Evolutionary conservation across 495 filamentous ascomycete species (phyloP), one percentile per base, ranked within the genome.

Genomic region (Penicillium odoratum): DNA sequence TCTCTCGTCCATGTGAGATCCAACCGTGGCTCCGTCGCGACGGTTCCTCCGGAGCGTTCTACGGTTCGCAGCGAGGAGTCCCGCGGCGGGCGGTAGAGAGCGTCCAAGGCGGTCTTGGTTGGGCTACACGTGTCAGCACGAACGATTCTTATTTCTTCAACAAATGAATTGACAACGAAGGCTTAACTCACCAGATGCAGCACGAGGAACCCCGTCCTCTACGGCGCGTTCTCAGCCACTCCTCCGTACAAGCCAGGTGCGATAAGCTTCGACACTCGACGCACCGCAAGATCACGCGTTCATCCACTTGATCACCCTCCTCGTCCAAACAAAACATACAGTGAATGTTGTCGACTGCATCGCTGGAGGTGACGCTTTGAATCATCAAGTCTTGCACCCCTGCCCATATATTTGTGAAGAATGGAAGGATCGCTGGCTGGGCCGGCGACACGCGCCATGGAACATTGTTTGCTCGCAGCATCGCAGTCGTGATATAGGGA

Each of bases 371-470:
- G 36, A 40, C 36, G 36, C 36, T 40, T 0, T 40, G 36, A n/a
- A 40, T n/a, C 36, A 13, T 40, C 36, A 40, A n/a, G 36, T 40
- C 36, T 40, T 40, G 36, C 36, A 40, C 36, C 11, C 36, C 36
- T n/a, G 36, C 36, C 36, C 36, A 40, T n/a, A 40, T 40, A 40
- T 40, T 40, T 40, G 36, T 40, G 36, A 40, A 40, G 36, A 40
- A n/a, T 40, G 36, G 13, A 40, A 40, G 36, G 36, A 40, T 40
- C 36, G 36, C 36, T n/a, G 36, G 36, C 36, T 40, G 36, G 36
- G 36, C 36, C n/a, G 36, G 11, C 36, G 36, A 40, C 36, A 40
- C 36, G 36, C 13, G 36, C 36, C 36, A 40, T 40, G 36, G 36
- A 40, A 40, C 36, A 40, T 40, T 40, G 36, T 40, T 40, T 40